phyloP scores from a whole-genome alignment of 2,329 filamentous ascomycete genomes.

The Chrysoporthe cubensis region DNA sequence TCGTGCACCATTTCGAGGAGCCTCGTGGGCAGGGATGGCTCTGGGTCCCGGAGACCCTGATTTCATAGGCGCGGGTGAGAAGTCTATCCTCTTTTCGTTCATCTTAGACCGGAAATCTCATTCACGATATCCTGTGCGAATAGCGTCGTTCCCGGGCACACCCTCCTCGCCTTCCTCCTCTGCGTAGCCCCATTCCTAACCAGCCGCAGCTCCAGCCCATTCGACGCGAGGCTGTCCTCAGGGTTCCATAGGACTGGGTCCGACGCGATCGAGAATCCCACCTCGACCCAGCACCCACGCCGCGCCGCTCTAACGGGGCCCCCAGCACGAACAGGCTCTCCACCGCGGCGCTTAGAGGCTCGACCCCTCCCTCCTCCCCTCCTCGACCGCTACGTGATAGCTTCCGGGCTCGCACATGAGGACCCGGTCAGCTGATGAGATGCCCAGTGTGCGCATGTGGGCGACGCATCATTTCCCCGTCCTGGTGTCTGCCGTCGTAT shows the following conservation, averaged over 20 bases:
- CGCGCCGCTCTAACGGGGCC: background rate
- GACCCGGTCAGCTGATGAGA: conserved; percentile 26
- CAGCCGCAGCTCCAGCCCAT: background rate
- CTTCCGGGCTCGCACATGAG: conserved; percentile 24
- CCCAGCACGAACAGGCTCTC: conserved; percentile 14
- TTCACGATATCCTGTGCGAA: background rate
- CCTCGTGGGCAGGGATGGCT: conserved; percentile 15
- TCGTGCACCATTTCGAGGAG: conserved; percentile 7
- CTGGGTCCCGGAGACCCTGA: conserved; percentile 3
- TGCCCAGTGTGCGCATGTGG: background rate
- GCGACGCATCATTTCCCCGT: conserved; percentile 4
- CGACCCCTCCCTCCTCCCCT: conserved; percentile 4
- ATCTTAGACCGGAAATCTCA: conserved; percentile 7
- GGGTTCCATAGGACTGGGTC: background rate
- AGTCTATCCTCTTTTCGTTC: conserved; percentile 16
- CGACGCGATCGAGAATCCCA: background rate
- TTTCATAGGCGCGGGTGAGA: conserved; percentile 18
- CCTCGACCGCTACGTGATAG: conserved; percentile 23
- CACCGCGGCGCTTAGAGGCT: conserved; percentile 21
- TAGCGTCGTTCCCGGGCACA: conserved; percentile 7
- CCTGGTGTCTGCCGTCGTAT: background rate
- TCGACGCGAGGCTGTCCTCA: background rate
- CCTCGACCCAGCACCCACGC: background rate
- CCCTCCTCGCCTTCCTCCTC: background rate
- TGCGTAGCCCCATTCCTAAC: background rate